Evolutionary conservation across 2,329 filamentous ascomycete species (phyloP).

Genomic region (Chaetomium sp.): DNA sequence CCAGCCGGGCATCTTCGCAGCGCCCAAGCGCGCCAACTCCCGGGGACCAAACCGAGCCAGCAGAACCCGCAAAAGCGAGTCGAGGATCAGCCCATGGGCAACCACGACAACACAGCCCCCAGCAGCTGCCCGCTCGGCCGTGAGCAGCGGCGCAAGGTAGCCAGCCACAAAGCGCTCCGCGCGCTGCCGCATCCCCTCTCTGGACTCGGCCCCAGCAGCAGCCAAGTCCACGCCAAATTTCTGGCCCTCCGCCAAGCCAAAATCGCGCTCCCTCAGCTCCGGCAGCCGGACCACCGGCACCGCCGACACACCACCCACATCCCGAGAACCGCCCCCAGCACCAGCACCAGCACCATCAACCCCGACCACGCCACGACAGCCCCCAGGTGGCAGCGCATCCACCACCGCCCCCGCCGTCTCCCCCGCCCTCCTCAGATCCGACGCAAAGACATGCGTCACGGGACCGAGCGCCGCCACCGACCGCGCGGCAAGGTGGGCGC

Average conservation of each 20-base stretch:
- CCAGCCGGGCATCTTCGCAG: conserved; percentile 46
- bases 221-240: conserved; percentile 48
- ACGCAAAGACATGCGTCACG: conserved; percentile 72
- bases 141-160: conserved; percentile 59
- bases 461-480: conserved; percentile 34
- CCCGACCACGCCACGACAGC: neutral
- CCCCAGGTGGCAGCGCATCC: conserved; percentile 50
- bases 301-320: too few species aligned
- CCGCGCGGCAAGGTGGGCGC: conserved; percentile 57
- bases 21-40: conserved; percentile 31
- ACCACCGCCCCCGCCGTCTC: conserved; percentile 70
- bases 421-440: conserved; percentile 72
- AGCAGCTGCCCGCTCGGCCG: conserved; percentile 41
- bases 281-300: conserved; percentile 43
- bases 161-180: conserved; percentile 66
- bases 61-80: conserved; percentile 66
- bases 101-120: conserved; percentile 63
- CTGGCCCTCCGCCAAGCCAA: conserved; percentile 70
- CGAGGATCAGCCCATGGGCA: conserved; percentile 81
- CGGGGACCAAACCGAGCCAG: conserved; percentile 53
- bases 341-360: neutral
- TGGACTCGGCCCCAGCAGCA: conserved; percentile 64
- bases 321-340: neutral
- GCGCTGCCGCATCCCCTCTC: conserved; percentile 65
- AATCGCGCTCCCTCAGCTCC: conserved; percentile 72